Evolutionary conservation across 192 early-diverging fungal genomes (phyloP), one percentile per base, ranked within the genome.

Genomic region (Rhizoclosmatium globosum): DNA sequence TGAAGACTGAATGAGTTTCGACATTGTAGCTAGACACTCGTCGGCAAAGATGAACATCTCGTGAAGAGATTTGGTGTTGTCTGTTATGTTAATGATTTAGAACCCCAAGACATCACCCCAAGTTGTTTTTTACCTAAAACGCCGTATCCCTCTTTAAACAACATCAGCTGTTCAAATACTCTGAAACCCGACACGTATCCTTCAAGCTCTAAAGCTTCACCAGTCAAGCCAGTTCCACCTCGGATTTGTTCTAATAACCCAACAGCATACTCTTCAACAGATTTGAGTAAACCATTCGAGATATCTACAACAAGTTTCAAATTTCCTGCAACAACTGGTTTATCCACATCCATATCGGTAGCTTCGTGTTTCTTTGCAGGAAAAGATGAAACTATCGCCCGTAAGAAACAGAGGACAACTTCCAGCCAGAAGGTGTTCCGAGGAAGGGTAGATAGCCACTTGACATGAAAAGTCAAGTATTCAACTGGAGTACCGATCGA

Each of bases 151-250:
- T 53, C 70, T 39, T 57, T 57, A 50, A 71, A 71, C 9, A 39
- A 7, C 46, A 71, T 9, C 70, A 71, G n/a, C 50, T 71, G 70
- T 38, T 71, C 70, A 50, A 71, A 71, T 11, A 71, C 50, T 19
- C 48, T 44, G 19, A 50, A 15, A 21, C n/a, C 66, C 21, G 66
- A 71, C n/a, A 69, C 47, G 68, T 17, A 47, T 17, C 47, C 42
- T 45, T 69, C 62, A 64, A 64, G 62, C 21, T 53, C 50, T 13
- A 13, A 7, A 53, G 50, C 17, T 7, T 23, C 15, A 31, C 41
- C 62, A 21, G n/a, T 38, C 15, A 23, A 13, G 31, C 21, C 31
- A 2, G 62, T 13, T 11, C n/a, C 62, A 23, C n/a, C 31, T 41
- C 23, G 23, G 2, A 64, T 15, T 19, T 13, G 9, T 2, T 64